Evolutionary conservation across 371 early-diverging fungal genomes (phyloP), one percentile per base, ranked within the genome.

Genomic region (Apophysomyces ossiformis): DNA sequence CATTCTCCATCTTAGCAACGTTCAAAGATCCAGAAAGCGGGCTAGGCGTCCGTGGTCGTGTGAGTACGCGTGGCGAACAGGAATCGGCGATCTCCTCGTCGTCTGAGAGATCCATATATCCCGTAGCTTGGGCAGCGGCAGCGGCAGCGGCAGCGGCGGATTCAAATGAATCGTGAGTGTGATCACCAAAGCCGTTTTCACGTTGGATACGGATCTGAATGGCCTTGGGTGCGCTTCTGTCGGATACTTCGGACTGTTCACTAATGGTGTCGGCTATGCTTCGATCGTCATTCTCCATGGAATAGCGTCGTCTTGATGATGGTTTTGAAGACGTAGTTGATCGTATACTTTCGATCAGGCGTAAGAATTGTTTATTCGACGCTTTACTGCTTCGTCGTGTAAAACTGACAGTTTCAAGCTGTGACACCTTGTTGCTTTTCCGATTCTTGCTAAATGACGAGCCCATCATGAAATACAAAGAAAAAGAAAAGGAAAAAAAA

Each of bases 251-350:
- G 4, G 54, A 50, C 7, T 18, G 16, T 16, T 18, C 54, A 50
- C 54, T 50, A 7, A 50, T 5, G 21, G 9, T n/a, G 11, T 50
- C 54, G 11, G 18, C 21, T 50, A 26, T 5, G n/a, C 18, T 21
- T 21, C 54, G n/a, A 9, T 50, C 54, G 11, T 50, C 54, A 21
- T 50, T 50, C 9, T 50, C 54, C 5, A 50, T 21, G 21, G 54
- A 21, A 11, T 21, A 50, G 7, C 9, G 18, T 18, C 0, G 21
- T 4, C 26, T 13, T 21, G 54, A n/a, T 6, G 54, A 50, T 18
- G 73, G 70, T 9, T 73, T 73, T 47, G 73, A 67, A 37, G 73
- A 73, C 35, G 57, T 65, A 39, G 70, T 70, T 1, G 73, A 73
- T 39, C 54, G 54, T 7, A 50, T 50, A 9, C 21, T 50, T 16